Evolutionary conservation across 2,329 filamentous ascomycete genomes (phyloP).

Genomic region (Microcyclospora pomicola): DNA sequence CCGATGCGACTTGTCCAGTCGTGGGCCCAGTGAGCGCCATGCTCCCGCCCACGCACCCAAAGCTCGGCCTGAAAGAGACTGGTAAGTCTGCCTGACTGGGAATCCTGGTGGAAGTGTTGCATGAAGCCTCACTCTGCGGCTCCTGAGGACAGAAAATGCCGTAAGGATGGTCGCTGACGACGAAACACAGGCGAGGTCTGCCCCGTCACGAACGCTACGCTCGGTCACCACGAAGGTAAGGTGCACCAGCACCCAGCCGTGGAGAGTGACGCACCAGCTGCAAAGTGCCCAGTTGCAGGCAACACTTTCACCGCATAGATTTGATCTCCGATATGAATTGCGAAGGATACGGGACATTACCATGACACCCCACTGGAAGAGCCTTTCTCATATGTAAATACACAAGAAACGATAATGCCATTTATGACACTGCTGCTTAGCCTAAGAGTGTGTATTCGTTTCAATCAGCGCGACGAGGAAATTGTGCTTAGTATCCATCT

Average conservation of each 20-base stretch:
- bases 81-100: constrained; percentile 2
- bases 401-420: too few relatives aligned
- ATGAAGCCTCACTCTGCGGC: neutral
- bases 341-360: neutral
- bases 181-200: constrained; percentile 22
- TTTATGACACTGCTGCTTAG: too few relatives aligned
- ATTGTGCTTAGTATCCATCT: too few relatives aligned
- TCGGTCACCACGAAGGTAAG: constrained; percentile 31
- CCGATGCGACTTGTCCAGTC: constrained; percentile 31
- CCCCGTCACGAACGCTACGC: constrained; percentile 31
- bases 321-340: too few relatives aligned
- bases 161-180: neutral
- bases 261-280: constrained; percentile 22
- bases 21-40: constrained; percentile 28
- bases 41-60: constrained; percentile 30
- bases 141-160: neutral
- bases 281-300: constrained; percentile 31
- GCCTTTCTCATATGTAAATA: neutral
- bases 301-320: neutral
- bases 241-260: constrained; percentile 29
- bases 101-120: too few relatives aligned
- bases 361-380: neutral
- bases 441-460: too few relatives aligned
- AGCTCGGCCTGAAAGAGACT: constrained; percentile 23
- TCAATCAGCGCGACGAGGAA: too few relatives aligned